Evolutionary conservation across 169 alveolate species (phyloP).

Genomic region (Plasmodium gallinaceum): DNA sequence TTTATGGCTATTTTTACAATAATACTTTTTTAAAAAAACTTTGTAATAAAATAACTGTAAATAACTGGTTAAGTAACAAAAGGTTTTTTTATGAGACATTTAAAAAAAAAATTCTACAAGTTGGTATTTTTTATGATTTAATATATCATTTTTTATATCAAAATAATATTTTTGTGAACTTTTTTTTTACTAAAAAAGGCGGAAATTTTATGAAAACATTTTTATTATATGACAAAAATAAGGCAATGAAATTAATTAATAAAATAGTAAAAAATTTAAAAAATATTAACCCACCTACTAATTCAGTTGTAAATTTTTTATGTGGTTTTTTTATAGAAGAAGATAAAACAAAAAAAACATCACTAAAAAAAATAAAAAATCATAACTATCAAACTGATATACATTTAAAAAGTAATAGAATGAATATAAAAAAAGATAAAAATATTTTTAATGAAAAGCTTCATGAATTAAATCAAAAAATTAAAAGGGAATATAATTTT

Average conservation of each 20-base stretch:
- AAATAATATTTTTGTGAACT: constrained; percentile 18
- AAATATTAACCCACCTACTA: constrained; percentile 30
- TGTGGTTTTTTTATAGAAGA: constrained; percentile 32
- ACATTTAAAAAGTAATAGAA: neutral
- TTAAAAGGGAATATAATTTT: neutral
- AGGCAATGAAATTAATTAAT: constrained; percentile 52
- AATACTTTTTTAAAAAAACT: constrained; percentile 59
- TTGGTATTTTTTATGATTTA: constrained; percentile 43
- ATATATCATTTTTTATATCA: constrained; percentile 42
- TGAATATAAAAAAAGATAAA: neutral
- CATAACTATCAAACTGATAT: neutral
- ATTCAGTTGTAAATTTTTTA: constrained; percentile 37
- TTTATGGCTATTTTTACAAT: constrained; percentile 58
- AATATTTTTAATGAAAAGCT: neutral
- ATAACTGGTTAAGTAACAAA: constrained; percentile 38
- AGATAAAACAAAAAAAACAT: neutral
- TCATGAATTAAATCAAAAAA: neutral
- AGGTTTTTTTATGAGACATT: constrained; percentile 35
- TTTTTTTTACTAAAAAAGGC: constrained; percentile 46
- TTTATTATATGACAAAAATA: constrained; percentile 29
- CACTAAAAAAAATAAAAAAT: neutral
- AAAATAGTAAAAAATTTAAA: constrained; percentile 32
- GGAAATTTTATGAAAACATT: constrained; percentile 35
- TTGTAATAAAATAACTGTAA: constrained; percentile 48
- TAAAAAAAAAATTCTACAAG: constrained; percentile 10